A percentile compares a stretch with the other conserved stretches of the same genome.
phyloP scores from a whole-genome alignment of 208 protist genomes.

The Entamoeba invadens region DNA sequence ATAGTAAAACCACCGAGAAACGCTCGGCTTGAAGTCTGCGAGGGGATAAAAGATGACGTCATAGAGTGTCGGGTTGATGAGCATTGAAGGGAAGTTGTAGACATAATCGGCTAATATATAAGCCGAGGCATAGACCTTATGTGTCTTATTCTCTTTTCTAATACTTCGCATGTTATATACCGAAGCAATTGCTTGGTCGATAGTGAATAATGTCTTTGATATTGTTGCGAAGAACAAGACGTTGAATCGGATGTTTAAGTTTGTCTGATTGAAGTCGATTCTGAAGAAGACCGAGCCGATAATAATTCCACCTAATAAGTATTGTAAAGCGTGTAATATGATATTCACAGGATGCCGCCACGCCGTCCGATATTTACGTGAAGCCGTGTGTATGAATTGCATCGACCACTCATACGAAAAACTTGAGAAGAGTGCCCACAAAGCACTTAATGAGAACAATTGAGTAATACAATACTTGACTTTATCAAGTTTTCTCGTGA shows the following conservation, averaged over 20 bases:
- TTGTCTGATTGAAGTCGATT: neutral
- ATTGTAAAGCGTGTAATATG: neutral
- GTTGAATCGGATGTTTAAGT: neutral
- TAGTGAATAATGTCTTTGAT: neutral
- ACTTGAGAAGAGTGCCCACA: too few relatives aligned
- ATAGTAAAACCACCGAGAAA: neutral
- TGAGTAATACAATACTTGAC: neutral
- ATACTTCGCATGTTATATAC: neutral
- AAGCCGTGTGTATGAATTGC: neutral
- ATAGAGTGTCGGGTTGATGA: neutral
- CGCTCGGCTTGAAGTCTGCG: neutral
- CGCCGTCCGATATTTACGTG: neutral
- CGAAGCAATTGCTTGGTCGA: neutral
- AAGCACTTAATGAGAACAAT: too few relatives aligned
- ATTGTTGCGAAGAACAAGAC: neutral
- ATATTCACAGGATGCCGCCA: neutral
- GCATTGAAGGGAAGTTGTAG: neutral
- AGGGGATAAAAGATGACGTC: neutral
- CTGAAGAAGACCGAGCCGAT: neutral
- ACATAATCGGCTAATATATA: neutral
- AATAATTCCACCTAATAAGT: neutral
- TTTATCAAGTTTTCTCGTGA: neutral
- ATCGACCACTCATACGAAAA: too few relatives aligned
- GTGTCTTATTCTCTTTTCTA: neutral
- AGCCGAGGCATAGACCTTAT: neutral